Evolutionary conservation across 2,329 filamentous ascomycete species (phyloP).

Genomic region (Ophiostoma montium): DNA sequence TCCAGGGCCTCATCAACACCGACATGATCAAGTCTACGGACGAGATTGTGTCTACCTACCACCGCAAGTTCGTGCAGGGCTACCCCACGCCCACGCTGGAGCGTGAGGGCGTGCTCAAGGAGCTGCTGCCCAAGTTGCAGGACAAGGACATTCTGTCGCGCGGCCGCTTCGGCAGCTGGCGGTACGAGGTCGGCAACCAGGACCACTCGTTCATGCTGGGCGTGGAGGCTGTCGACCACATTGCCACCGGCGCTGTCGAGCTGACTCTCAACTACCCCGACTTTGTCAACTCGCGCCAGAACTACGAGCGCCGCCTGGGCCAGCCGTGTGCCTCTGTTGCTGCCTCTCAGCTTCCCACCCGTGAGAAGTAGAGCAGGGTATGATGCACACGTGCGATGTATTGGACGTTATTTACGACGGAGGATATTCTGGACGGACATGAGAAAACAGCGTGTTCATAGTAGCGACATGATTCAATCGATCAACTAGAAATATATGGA

Average conservation of each 20-base stretch:
- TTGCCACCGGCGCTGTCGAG: slow-evolving; percentile 79
- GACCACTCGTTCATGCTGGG: slow-evolving; percentile 97
- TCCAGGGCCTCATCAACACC: slow-evolving; percentile 94
- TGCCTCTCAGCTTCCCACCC: slow-evolving; percentile 22
- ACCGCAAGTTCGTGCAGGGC: slow-evolving; percentile 94
- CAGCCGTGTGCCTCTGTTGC: slow-evolving; percentile 29
- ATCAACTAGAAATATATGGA: slow-evolving; percentile 2
- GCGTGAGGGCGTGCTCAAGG: slow-evolving; percentile 84
- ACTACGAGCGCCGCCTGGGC: slow-evolving; percentile 49
- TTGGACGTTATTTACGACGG: background rate
- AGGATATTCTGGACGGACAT: background rate
- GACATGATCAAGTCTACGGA: slow-evolving; percentile 85
- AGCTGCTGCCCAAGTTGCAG: slow-evolving; percentile 87
- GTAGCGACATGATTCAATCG: slow-evolving; percentile 2
- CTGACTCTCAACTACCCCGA: slow-evolving; percentile 93
- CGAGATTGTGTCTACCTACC: slow-evolving; percentile 96
- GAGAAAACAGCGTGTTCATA: background rate
- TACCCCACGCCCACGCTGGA: slow-evolving; percentile 93
- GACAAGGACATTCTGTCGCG: slow-evolving; percentile 86
- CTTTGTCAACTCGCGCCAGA: slow-evolving; percentile 72
- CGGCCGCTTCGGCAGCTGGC: slow-evolving; percentile 95
- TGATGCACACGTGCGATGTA: background rate
- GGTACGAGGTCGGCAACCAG: slow-evolving; percentile 91
- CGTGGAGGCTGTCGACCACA: slow-evolving; percentile 83
- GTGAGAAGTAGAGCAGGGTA: slow-evolving; percentile 13